These are phyloP conservation scores for Helianthus tuberosus DNA, from an alignment of 129 eudicot genomes.

Conservation along the genomic window DNA sequence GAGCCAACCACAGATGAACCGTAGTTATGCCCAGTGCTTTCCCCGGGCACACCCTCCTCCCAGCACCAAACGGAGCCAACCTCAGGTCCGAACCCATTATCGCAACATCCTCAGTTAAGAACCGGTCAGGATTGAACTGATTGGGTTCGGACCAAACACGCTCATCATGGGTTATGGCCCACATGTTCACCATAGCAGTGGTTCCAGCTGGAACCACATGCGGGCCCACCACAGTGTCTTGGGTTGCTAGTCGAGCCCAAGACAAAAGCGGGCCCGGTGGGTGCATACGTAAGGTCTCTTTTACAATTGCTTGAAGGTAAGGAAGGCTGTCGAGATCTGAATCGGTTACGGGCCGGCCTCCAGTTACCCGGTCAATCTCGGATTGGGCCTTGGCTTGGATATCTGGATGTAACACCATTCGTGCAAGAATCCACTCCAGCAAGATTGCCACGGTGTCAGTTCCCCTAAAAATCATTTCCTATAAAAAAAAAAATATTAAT, in stretches of 20 bases:
- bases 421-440: constrained; percentile 91
- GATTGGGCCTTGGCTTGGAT: constrained; percentile 84
- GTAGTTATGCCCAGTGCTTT: constrained; percentile 88
- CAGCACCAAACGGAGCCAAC: constrained; percentile 94
- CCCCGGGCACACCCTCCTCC: constrained; percentile 97
- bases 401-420: constrained; percentile 89
- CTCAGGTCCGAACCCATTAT: constrained; percentile 92
- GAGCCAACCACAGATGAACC: constrained; percentile 87
- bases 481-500: not conserved
- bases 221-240: constrained; percentile 73
- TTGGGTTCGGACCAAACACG: constrained; percentile 61
- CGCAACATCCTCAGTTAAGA: constrained; percentile 55
- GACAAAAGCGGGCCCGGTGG: constrained; percentile 98
- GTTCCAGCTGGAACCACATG: constrained; percentile 87
- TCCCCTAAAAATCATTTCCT: constrained; percentile 99
- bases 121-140: constrained; percentile 73
- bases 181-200: constrained; percentile 99
- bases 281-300: constrained; percentile 84
- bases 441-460: constrained; percentile 95
- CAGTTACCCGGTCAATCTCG: constrained; percentile 64
- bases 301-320: constrained; percentile 74
- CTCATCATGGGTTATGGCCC: constrained; percentile 86
- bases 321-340: constrained; percentile 69
- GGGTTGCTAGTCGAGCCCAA: constrained; percentile 91
- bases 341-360: constrained; percentile 45